These are phyloP conservation scores for Calocybe gambosa DNA, from an alignment of 1,284 basidiomycete genomes.

Conservation along the genomic window DNA sequence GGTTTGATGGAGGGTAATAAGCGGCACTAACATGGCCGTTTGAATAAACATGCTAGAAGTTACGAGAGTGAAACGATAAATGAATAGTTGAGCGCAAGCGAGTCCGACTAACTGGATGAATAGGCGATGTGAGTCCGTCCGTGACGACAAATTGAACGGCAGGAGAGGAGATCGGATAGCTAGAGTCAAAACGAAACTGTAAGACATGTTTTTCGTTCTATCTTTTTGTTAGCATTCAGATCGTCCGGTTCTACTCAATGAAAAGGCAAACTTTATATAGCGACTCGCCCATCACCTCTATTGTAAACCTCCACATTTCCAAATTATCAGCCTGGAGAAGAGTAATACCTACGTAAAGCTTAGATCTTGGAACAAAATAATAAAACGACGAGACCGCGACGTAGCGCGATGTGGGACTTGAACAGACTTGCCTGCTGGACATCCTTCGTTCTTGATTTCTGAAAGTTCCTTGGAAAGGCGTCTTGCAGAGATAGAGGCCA, in stretches of 20 bases:
- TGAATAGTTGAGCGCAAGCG: background rate
- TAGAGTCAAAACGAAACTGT: conserved; percentile 69
- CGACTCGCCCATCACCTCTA: conserved; percentile 76
- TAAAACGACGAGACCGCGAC: background rate
- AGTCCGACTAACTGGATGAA: conserved; percentile 60
- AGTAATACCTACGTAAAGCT: conserved; percentile 48
- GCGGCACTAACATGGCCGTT: conserved; percentile 69
- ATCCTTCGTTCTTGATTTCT: conserved; percentile 65
- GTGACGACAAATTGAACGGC: conserved; percentile 75
- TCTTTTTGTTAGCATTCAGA: background rate
- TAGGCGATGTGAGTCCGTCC: conserved; percentile 52
- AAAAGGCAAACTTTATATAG: conserved; percentile 46
- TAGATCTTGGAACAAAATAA: background rate
- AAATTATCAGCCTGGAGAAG: conserved; percentile 70
- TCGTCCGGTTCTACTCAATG: background rate
- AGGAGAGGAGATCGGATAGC: conserved; percentile 78
- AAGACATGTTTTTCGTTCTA: conserved; percentile 73
- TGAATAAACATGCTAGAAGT: conserved; percentile 69
- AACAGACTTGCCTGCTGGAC: conserved; percentile 56
- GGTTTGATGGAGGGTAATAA: background rate
- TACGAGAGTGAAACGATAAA: conserved; percentile 14
- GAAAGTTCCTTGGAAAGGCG: conserved; percentile 67
- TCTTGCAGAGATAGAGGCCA: conserved; percentile 61
- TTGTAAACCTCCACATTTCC: conserved; percentile 63
- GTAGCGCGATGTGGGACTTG: background rate